Evolutionary conservation across 495 filamentous ascomycete genomes (phyloP).

Genomic region (Cenococcum geophilum): DNA sequence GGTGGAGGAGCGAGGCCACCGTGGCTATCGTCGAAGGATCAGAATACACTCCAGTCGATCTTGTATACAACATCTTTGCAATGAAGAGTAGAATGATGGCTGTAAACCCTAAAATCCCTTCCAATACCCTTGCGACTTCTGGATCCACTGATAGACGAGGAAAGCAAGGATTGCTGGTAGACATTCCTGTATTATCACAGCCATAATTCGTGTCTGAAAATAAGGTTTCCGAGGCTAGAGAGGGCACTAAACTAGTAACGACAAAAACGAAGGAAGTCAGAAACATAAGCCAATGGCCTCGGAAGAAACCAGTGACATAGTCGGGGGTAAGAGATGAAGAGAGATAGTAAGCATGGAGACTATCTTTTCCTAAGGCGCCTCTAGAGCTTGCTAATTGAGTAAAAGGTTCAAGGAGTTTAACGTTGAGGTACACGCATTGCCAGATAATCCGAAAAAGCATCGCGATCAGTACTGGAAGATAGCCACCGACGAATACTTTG

Average conservation of each 20-base stretch:
- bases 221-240: slow-evolving; percentile 17
- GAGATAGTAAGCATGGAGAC: slow-evolving; percentile 19
- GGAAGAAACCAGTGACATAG: not conserved
- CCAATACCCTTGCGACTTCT: not conserved
- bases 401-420: slow-evolving; percentile 18
- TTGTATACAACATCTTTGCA: not conserved
- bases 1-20: slow-evolving; percentile 12
- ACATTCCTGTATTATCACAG: not conserved
- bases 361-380: slow-evolving; percentile 17
- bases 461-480: slow-evolving; percentile 16
- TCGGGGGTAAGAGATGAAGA: slow-evolving; percentile 11
- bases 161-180: slow-evolving; percentile 9
- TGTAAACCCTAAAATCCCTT: not conserved
- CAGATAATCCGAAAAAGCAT: slow-evolving; percentile 19
- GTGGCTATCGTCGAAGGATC: slow-evolving; percentile 15
- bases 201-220: slow-evolving; percentile 15
- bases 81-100: not conserved
- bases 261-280: not conserved
- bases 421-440: slow-evolving; percentile 8
- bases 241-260: slow-evolving; percentile 9
- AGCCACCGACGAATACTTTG: slow-evolving; percentile 14
- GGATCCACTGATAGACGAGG: slow-evolving; percentile 7
- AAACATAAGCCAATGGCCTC: slow-evolving; percentile 5
- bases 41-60: slow-evolving; percentile 6
- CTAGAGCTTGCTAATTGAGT: slow-evolving; percentile 6